Evolutionary conservation across 2,329 filamentous ascomycete genomes (phyloP).

Genomic region (Cryphonectria parasitica): DNA sequence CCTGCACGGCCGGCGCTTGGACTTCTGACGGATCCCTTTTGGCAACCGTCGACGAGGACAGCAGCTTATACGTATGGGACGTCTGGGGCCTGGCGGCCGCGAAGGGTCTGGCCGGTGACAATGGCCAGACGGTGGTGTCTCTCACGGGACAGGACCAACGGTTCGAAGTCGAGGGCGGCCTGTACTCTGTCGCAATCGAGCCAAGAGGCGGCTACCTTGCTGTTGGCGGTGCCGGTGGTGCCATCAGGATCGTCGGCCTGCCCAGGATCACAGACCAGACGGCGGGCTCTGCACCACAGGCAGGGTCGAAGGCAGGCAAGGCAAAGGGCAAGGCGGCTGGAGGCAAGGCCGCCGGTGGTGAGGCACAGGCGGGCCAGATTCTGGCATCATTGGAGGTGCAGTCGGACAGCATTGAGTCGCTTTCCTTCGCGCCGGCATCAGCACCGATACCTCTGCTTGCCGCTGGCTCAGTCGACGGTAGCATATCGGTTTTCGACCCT

Average conservation of each 20-base stretch:
- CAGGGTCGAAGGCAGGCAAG: conserved; percentile 28
- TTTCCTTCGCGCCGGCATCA: conserved; percentile 62
- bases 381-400: conserved; percentile 84
- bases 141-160: conserved; percentile 83
- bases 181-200: conserved; percentile 86
- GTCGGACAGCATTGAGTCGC: conserved; percentile 74
- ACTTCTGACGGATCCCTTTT: conserved; percentile 84
- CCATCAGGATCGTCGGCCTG: conserved; percentile 82
- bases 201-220: conserved; percentile 80
- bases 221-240: conserved; percentile 84
- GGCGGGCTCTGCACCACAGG: conserved; percentile 26
- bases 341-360: conserved; percentile 35
- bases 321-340: conserved; percentile 34
- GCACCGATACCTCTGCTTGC: conserved; percentile 56
- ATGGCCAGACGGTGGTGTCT: conserved; percentile 70
- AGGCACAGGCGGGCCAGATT: conserved; percentile 58
- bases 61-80: conserved; percentile 89
- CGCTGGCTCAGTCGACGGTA: conserved; percentile 72
- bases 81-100: conserved; percentile 79
- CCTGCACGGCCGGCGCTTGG: conserved; percentile 91
- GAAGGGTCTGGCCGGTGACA: conserved; percentile 52
- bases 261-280: conserved; percentile 59
- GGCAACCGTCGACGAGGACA: conserved; percentile 87
- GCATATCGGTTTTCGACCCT: conserved; percentile 84
- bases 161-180: conserved; percentile 87